Conservation (phyloP, 73 alveolate genomes). For the Strombidium stylifer region DNA sequence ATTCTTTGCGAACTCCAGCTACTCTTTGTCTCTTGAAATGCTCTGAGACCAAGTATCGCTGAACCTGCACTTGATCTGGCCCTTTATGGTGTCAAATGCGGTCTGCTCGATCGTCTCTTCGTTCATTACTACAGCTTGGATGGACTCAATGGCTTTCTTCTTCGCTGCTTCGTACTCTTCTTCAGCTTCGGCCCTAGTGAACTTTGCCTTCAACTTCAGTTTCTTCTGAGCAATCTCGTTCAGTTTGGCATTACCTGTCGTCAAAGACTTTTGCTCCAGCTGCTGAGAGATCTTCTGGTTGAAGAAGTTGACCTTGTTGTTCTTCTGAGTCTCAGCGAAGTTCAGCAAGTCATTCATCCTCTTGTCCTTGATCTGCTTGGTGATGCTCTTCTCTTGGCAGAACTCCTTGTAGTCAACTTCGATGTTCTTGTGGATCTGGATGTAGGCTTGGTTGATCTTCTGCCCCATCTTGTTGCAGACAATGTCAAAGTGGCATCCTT, state of each 20-base stretch:
- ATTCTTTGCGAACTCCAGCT: too few species aligned
- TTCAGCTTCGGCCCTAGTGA: conserved; percentile 7
- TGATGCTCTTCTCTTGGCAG: not conserved
- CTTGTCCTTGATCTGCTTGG: not conserved
- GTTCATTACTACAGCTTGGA: not conserved
- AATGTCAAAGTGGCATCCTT: not conserved
- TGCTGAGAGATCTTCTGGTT: not conserved
- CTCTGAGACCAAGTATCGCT: too few species aligned
- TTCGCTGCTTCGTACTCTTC: not conserved
- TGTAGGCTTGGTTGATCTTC: not conserved
- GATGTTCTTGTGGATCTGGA: not conserved
- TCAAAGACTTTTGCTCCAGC: conserved; percentile 4
- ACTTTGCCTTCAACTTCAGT: not conserved
- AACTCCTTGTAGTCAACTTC: not conserved
- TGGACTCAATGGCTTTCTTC: not conserved
- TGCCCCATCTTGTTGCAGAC: not conserved
- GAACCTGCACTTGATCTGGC: too few species aligned
- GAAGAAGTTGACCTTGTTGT: too few species aligned
- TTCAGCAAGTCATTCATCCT: not conserved
- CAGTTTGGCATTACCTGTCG: not conserved
- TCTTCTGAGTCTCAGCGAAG: not conserved
- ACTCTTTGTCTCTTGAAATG: too few species aligned
- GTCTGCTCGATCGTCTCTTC: not conserved
- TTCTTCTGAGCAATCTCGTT: not conserved
- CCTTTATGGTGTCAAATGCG: not conserved